Base-by-base conservation (phyloP, 2,329 filamentous ascomycete species). In the Epichloe elymi region DNA sequence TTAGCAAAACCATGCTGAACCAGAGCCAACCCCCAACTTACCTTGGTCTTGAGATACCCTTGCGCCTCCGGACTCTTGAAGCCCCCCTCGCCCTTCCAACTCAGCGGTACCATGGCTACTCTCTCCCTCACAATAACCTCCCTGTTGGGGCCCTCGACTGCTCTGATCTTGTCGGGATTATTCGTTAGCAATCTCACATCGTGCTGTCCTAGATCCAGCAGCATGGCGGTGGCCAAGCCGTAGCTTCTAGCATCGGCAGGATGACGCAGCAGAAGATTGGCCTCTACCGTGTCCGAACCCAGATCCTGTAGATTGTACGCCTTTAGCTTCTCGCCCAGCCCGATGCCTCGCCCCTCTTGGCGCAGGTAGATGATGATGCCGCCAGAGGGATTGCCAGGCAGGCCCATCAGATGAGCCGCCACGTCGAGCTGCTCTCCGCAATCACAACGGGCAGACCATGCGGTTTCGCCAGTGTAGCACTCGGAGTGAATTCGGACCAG, bases 401-500 rank as follows among this genome's bases (percentile, higher is more conserved):
- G 72, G 15, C 86, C 85, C 93, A 98, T 98, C 2, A 98, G 72
- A 26, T 93, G 79, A 1, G 91, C 93, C 1, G 93, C 93, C 71
- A 98, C 93, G 66, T 98, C 93, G 2, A 98, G 77, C 66, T 98
- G 93, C 70, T 98, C 93, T 51, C 93, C 93, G 66, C 93, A 98
- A 70, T 98, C 93, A 70, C 93, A 98, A 30, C 93, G 83, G 37
- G 93, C 91, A 7, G 90, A 96, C 93, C 93, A 97, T 1, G 94
- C 93, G 1, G 93, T 98, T 73, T 98, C 93, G 53, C 93, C 93
- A 0, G 93, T 98, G 68, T 98, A 98, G 70, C 93, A 98, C 68
- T 98, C 93, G 3, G 88, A 95, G 67, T 98, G 93, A 63, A 98
- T 98, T 52, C 93, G 80, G 45, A 98, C 91, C 39, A 98, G 73